These are phyloP conservation scores for Linnemannia elongata DNA, from an alignment of 192 early-diverging fungal species.

Conservation along the genomic window DNA sequence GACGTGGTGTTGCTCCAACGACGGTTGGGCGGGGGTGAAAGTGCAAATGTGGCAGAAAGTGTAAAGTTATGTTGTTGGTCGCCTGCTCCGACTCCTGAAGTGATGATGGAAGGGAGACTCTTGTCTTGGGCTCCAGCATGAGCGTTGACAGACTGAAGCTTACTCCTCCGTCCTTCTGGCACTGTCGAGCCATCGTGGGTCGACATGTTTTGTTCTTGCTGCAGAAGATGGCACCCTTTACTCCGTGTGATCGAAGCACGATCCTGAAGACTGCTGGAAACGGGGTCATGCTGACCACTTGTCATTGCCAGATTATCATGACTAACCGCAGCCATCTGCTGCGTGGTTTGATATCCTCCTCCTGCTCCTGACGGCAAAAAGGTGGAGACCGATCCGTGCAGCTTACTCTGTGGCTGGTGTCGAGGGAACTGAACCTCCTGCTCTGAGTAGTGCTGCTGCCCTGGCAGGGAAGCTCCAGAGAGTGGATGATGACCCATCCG, in stretches of 20 bases:
- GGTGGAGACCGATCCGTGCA: constrained; percentile 11
- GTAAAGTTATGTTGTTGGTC: background rate
- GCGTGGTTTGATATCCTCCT: background rate
- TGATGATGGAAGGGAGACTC: constrained; percentile 16
- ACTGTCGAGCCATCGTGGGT: background rate
- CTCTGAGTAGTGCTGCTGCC: background rate
- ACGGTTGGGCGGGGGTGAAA: constrained; percentile 13
- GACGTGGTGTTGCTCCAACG: background rate
- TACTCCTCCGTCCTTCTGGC: background rate
- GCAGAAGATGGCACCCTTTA: background rate
- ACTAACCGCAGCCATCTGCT: background rate
- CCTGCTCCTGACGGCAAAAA: background rate
- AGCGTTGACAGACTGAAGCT: background rate
- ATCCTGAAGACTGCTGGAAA: background rate
- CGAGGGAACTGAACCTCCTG: constrained; percentile 22
- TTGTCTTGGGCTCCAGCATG: background rate
- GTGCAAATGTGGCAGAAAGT: background rate
- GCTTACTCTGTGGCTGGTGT: constrained; percentile 26
- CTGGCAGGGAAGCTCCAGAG: background rate
- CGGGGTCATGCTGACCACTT: background rate
- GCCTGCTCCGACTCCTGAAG: background rate
- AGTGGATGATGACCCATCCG: constrained; percentile 1
- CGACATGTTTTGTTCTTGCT: background rate
- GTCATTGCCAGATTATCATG: background rate
- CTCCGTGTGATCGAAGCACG: background rate